Conservation (phyloP, 2,329 filamentous ascomycete species). For the Setomelanomma holmii region DNA sequence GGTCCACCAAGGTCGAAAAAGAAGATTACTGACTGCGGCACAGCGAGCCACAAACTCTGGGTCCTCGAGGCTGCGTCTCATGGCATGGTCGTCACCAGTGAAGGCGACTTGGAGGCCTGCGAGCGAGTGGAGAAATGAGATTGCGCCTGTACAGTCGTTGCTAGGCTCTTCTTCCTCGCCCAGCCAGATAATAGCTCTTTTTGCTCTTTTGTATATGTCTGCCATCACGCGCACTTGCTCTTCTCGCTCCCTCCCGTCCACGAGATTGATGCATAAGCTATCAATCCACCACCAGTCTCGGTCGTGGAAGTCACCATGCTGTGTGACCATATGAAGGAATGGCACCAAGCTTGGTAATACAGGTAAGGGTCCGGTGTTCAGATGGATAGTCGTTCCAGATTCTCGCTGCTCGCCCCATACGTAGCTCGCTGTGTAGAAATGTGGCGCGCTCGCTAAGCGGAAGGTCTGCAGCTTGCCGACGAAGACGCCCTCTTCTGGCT, state of each 20-base stretch:
- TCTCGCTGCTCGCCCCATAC: slow-evolving; percentile 32
- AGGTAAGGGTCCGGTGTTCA: slow-evolving; percentile 23
- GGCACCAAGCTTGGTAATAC: slow-evolving; percentile 28
- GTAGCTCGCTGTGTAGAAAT: slow-evolving; percentile 39
- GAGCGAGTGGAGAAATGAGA: slow-evolving; percentile 34
- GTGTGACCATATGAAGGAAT: slow-evolving; percentile 32
- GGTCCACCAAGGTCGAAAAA: slow-evolving; percentile 38
- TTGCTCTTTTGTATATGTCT: slow-evolving; percentile 34
- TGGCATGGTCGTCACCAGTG: slow-evolving; percentile 21
- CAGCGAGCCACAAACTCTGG: slow-evolving; percentile 26
- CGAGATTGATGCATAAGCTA: slow-evolving; percentile 38
- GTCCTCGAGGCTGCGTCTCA: slow-evolving; percentile 23
- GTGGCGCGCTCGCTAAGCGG: slow-evolving; percentile 29
- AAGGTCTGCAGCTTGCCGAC: slow-evolving; percentile 30
- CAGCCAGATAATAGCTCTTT: slow-evolving; percentile 34
- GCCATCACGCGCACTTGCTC: slow-evolving; percentile 43
- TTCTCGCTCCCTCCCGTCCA: slow-evolving; percentile 32
- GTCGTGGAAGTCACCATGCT: slow-evolving; percentile 26
- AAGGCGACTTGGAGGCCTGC: slow-evolving; percentile 25
- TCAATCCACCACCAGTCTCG: slow-evolving; percentile 45
- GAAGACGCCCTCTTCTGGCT: slow-evolving; percentile 16
- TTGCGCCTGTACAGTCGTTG: slow-evolving; percentile 33
- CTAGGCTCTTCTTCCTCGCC: slow-evolving; percentile 25
- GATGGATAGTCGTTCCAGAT: slow-evolving; percentile 12
- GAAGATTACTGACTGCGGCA: slow-evolving; percentile 27